Base-by-base conservation (phyloP, 2,329 filamentous ascomycete species). In the Penicillium oxalicum region DNA sequence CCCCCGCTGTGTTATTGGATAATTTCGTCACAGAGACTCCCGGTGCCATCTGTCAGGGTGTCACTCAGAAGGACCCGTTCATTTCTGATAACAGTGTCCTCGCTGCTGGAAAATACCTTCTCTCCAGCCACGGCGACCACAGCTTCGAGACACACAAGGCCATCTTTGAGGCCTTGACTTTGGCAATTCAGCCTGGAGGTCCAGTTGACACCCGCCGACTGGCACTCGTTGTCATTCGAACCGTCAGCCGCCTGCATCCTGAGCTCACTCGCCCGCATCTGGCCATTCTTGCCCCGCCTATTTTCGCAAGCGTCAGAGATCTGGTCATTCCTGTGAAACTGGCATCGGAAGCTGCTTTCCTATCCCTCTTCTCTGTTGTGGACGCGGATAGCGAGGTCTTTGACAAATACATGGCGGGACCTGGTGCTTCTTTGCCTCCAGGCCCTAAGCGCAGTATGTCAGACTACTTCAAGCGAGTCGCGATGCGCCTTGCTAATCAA, bases 381-480 rank as follows among this genome's bases (percentile, higher is more conserved):
- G 88, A 95, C 39, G 86, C 91, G 54, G 93, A 96, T 64, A 79
- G 77, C 50, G 84, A 81, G 54, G 82, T 96, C 18, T 97, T 96
- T 67, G 91, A 96, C 60, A 91, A 91, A 71, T 97, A 90, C 70
- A 84, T 96, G 74, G 76, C 80, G 8, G 82, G 83, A 0, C 77
- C 84, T 1, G 81, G 80, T 5, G 79, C 80, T 44, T 80, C 82
- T 3, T 70, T 96, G 50, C 77, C 83, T 7, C 71, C 87, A 0
- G 85, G 81, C 36, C 83, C 83, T 13, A 93, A 94, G 78, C 80
- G 91, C 59, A 90, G 86, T 67, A 96, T 98, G 86, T 80, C 84
- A 50, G 93, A 98, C 68, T 98, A 98, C 73, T 97, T 97, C 74
- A 95, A 95, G 77, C 79, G 93, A 37, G 88, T 98, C 55, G 89